phyloP scores from a whole-genome alignment of 805 yeast species.

The Helenozyma rhizophorensis region DNA sequence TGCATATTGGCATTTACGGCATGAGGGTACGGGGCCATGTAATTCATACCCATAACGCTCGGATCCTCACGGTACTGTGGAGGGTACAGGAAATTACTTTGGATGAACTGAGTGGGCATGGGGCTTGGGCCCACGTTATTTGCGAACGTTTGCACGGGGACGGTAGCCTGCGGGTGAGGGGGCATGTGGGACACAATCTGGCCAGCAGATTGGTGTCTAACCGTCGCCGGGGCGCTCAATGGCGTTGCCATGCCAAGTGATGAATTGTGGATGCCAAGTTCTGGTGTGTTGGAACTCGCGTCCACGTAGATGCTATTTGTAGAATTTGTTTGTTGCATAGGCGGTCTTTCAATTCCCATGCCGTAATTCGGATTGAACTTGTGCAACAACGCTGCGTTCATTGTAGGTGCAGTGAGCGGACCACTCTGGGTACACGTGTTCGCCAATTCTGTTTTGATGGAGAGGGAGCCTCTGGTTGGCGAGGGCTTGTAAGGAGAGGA shows the following conservation, averaged over 20 bases:
- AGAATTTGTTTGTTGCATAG: constrained; percentile 2
- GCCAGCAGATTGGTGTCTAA: constrained; percentile 15
- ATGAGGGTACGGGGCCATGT: too few relatives aligned
- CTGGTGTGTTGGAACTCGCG: constrained; percentile 1
- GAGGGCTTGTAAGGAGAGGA: constrained; percentile 33
- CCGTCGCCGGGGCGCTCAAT: too few relatives aligned
- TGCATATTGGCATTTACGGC: too few relatives aligned
- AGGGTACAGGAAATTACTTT: too few relatives aligned
- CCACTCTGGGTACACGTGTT: constrained; percentile 12
- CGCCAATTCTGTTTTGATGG: constrained; percentile 10
- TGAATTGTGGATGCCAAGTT: constrained; percentile 1
- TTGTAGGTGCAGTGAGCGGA: constrained; percentile 35
- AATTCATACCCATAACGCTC: too few relatives aligned
- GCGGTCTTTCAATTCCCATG: constrained; percentile 1
- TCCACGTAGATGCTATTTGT: constrained; percentile 5
- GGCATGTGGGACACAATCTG: constrained; percentile 16
- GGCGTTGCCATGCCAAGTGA: constrained; percentile 2
- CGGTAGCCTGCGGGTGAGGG: too few relatives aligned
- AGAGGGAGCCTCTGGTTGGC: constrained; percentile 16
- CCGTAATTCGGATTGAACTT: constrained; percentile 7
- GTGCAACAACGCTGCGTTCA: constrained; percentile 19
- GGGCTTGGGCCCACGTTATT: too few relatives aligned
- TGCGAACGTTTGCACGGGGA: too few relatives aligned
- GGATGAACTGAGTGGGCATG: too few relatives aligned
- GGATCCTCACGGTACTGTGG: too few relatives aligned